Base-by-base conservation (phyloP, 441 rosid species). In the Adansonia grandidieri region DNA sequence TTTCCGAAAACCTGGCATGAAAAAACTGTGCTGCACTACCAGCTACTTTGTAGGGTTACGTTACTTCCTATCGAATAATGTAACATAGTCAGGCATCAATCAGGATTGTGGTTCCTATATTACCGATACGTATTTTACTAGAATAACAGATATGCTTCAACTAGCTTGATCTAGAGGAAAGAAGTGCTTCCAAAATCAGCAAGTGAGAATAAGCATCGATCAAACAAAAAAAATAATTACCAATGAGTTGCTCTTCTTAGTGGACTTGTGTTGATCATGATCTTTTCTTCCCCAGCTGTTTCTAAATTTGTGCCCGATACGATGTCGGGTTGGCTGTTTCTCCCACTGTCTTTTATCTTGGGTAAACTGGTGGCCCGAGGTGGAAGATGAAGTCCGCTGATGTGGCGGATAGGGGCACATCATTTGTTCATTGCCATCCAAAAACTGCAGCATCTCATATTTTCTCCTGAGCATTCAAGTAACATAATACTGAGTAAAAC, bases 241-340 rank as follows among this genome's bases (percentile, higher is more conserved):
- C 93, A 80, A 71, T 53, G 95, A 85, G 79, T 57, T 82, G 85
- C 84, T 89, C 90, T 93, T 96, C 87, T 89, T 96, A 40, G 86
- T 6, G 37, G 81, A 81, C 87, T 89, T 96, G 77, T 54, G 78
- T 51, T 92, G 22, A 51, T 71, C 98, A 7, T 86, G 42, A 4
- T 96, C 97, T 88, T 87, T 89, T 84, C 95, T 90, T 81, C 90
- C 95, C 95, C 97, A 88, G 86, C 98, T 93, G 87, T 92, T 94
- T 67, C 95, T 89, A 80, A 94, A 91, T 48, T 93, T 93, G 20
- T 86, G 70, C 48, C 98, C 98, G 14, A 92, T 88, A 6, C 97
- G 94, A 83, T 84, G 88, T 70, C 83, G 90, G 0, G 95, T 88
- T 19, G 85, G 81, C 67, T 85, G 91, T 81, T 91, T 90, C 9